Evolutionary conservation across 306 rosid species (phyloP), one percentile per base, ranked within the genome.

Genomic region (Cyamopsis tetragonoloba): DNA sequence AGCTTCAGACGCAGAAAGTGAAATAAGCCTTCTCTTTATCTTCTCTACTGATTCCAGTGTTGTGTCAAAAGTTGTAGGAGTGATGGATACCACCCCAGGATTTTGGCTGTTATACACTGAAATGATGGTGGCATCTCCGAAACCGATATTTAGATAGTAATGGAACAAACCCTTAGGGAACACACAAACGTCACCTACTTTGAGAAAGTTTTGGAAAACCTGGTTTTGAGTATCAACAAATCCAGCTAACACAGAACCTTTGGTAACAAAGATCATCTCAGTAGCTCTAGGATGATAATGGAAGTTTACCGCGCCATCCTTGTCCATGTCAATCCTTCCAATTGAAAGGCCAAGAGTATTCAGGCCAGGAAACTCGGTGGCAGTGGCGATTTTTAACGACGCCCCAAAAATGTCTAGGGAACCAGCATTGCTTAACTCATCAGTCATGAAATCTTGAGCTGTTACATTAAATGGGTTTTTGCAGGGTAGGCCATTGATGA

Each of bases 241-340:
- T 35, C 92, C 98, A 3, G 63, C 95, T 0, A 76, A 0, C 47
- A 87, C 62, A 3, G 24, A 23, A 15, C 96, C 98, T 66, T 81
- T 75, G 57, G 66, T 73, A 22, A 92, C 88, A 64, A 73, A 92
- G 44, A 92, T 75, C 50, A 89, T 76, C 79, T 92, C 91, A 0
- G 87, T 80, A 43, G 93, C 96, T 71, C 98, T 81, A 2, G 98
- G 98, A 67, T 92, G 93, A 48, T 85, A 83, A 55, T 89, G 93
- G 30, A 72, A 69, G 66, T 43, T 17, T 2, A 81, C 80, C 42
- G 79, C 1, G 14, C 96, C 98, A 20, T 86, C 84, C 0, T 35
- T 7, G 3, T 66, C 79, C 2, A 92, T 12, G 53, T 86, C 91
- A 11, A 71, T 83, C 78, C 93, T 80, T 3, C 88, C 84, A 70